Base-by-base conservation (phyloP, 2,329 filamentous ascomycete species). In the Fusarium sarcochroum region DNA sequence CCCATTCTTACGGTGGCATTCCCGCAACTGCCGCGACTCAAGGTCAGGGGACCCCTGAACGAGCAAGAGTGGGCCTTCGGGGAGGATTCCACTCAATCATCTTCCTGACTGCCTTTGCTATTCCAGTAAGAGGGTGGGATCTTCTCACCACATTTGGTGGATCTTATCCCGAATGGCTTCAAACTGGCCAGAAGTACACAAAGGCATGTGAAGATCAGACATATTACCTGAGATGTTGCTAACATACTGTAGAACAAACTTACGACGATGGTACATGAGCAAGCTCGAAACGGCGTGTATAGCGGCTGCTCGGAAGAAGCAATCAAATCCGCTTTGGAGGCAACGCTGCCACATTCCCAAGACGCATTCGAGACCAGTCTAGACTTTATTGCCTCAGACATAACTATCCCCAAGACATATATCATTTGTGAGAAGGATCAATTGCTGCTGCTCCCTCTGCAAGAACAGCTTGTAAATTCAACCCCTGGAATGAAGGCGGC, bases 1-100 rank as follows among this genome's bases (percentile, higher is more conserved):
- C 51, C n/a, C 61, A 64, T n/a, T 64, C 61, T 1, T 64, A 64
- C 17, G 61, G 61, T 10, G 61, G 61, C 1, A 64, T 64, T n/a
- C 61, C 61, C 10, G 58, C 61, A 0, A 64, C 58, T 4, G 51
- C 49, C 5, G 58, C 61, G 1, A 64, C 54, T 0, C 34, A 65
- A 7, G 45, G 35, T 2, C 58, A 58, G 40, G 58, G 58, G 9
- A 40, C 17, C 6, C 7, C 50, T 2, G 60, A 63, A 11, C 27
- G 58, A 42, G 38, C 34, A 8, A 44, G 1, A 13, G 25, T 18
- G 32, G 56, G 50, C 3, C 25, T 63, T 2, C 46, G 45, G 14
- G 59, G 53, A n/a, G 58, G 58, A 40, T 63, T 64, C 13, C 21
- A 17, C 17, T 51, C 32, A 3, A 54, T 66, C 4, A 51, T 64